Conservation (phyloP, 208 protist species). For the Trypanosoma melophagium region DNA sequence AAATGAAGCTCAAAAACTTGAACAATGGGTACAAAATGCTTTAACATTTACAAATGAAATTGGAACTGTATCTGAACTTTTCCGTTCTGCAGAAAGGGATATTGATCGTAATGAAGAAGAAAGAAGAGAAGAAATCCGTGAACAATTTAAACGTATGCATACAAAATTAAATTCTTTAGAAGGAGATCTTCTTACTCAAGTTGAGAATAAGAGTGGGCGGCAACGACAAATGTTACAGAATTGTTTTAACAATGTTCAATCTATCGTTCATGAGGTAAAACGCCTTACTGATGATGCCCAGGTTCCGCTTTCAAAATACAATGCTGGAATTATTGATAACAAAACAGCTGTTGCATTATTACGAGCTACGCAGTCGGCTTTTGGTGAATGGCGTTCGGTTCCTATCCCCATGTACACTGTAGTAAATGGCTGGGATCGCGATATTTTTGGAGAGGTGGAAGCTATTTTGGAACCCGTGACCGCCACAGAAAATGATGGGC, state of each 20-base stretch:
- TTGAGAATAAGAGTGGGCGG: conserved; percentile 29
- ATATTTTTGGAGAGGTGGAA: conserved; percentile 44
- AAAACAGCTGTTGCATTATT: conserved; percentile 40
- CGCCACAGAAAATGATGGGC: conserved; percentile 28
- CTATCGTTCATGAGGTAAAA: conserved; percentile 45
- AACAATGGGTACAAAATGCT: conserved; percentile 64
- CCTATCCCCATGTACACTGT: conserved; percentile 49
- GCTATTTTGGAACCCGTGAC: conserved; percentile 29
- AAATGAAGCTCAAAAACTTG: conserved; percentile 45
- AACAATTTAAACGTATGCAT: conserved; percentile 44
- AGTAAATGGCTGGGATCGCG: conserved; percentile 24
- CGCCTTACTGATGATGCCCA: conserved; percentile 39
- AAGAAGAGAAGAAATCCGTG: conserved; percentile 35
- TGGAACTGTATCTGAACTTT: conserved; percentile 46
- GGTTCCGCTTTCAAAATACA: conserved; percentile 40
- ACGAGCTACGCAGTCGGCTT: conserved; percentile 48
- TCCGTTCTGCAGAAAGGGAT: conserved; percentile 54
- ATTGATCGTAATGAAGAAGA: conserved; percentile 34
- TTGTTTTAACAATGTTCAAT: conserved; percentile 35
- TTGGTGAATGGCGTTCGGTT: conserved; percentile 53
- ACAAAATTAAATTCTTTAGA: conserved; percentile 48
- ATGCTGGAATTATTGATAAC: conserved; percentile 34
- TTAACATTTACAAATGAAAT: conserved; percentile 65
- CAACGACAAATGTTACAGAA: conserved; percentile 34
- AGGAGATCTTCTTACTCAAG: conserved; percentile 38